Base-by-base conservation (phyloP, 2,329 filamentous ascomycete genomes). In the Phialophora verrucosa region DNA sequence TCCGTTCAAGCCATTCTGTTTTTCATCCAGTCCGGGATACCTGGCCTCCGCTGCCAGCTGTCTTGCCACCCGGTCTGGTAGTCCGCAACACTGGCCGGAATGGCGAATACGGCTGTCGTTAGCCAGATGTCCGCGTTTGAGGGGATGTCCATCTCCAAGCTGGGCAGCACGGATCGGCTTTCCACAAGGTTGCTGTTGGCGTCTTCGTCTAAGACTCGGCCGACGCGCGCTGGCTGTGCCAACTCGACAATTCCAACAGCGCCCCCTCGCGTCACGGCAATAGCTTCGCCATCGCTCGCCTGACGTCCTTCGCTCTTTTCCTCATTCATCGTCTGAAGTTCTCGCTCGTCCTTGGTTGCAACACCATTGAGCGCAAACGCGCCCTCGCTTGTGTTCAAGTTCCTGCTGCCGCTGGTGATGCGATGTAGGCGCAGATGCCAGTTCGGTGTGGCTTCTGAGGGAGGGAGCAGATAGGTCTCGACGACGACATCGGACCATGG, bases 121-220 rank as follows among this genome's bases (percentile, higher is more conserved):
- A 91, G 90, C 88, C 88, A 91, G 44, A 80, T 82, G 31, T 81
- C 83, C 71, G 86, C 80, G 0, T 85, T 88, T 53, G 82, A 80
- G 61, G 80, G 79, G 42, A 93, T 75, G 29, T 86, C 87, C 69
- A 85, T 83, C 74, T 88, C 85, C 73, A 93, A 77, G 32, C 88
- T 88, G 27, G 91, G 91, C 71, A 93, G 85, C 50, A 90, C 83
- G 3, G 89, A 92, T 65, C 91, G 81, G 65, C 88, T 87, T 78
- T 92, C 88, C 2, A 92, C 82, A 38, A 93, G 78, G 77, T 93
- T 93, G 56, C 88, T 90, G 78, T 93, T 93, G 6, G 91, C 90
- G 75, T 93, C 91, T 11, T 90, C 89, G 64, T 92, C 88, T 56
- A 93, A 86, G 29, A 92, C 81, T 74, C 85, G 88, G 2, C 90